Base-by-base conservation (phyloP, 768 basidiomycete genomes). In the Tulasnella sp. region DNA sequence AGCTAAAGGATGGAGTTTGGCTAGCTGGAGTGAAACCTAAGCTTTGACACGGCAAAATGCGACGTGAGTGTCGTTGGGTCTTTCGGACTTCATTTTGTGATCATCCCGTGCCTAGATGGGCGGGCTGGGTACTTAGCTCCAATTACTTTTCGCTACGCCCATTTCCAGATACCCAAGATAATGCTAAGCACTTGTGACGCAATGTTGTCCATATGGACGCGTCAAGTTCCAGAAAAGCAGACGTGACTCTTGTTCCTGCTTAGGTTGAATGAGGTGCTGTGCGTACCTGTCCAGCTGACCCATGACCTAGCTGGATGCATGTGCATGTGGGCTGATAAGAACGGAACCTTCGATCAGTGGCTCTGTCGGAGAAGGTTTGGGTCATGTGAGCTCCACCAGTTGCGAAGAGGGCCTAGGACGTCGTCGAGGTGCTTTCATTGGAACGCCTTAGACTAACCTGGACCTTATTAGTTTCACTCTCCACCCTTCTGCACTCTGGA, bases 1-100 rank as follows among this genome's bases (percentile, higher is more conserved):
- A 85, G 69, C 83, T 93, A 70, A 86, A 83, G 79, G 90, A 91
- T 26, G 92, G 92, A 0, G 83, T 93, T 29, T 93, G 91, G 88
- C 84, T 32, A 15, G 40, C 42, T 42, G 48, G 67, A 42, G 74
- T 67, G 18, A 79, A 69, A 48, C 29, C 78, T 11, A 78, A 74
- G 72, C 55, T 78, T 26, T 78, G 44, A 77, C 29, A 26, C 11
- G 32, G 61, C 16, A 67, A 67, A 32, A 18, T 35, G 11, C 61
- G 55, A 9, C 11, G 13, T 18, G 61, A 32, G 61, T 67, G 61
- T 35, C 61, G 61, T 67, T 26, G 61, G 61, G 61, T 32, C 44
- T 44, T 44, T 44, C 16, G 44, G 15, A 18, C 44, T 44, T 44
- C 44, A 44, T 26, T 26, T 35, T 67, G 26, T 35, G 32, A 18